Base-by-base conservation (phyloP, 495 filamentous ascomycete genomes). In the Aspergillus diversus region DNA sequence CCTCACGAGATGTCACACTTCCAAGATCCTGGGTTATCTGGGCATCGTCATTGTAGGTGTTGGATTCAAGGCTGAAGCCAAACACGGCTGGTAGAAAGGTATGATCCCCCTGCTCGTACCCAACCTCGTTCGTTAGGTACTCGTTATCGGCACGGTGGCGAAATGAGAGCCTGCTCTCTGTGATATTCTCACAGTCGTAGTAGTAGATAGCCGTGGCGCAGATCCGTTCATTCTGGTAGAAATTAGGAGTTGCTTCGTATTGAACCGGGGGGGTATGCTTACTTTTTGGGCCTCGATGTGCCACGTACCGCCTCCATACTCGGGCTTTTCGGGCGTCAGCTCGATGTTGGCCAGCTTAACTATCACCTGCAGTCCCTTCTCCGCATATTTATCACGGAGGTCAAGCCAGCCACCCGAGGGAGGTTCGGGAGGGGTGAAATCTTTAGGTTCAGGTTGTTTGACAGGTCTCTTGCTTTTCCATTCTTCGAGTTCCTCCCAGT, bases 281-380 rank as follows among this genome's bases (percentile, higher is more conserved):
- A 63, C 60, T 43, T 62, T 27, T 37, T 16, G 68, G 5, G 82
- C 83, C 61, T 85, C 82, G 34, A 84, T 63, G 63, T 85, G 82
- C 79, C 82, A 83, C 7, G 67, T 63, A n/a, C 79, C 77, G 3
- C 77, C 79, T 3, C 67, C 63, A 50, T 81, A 84, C 8, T 64
- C 59, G 0, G 83, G 80, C 13, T 82, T 78, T 49, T 83, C 81
- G 0, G 87, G 86, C 2, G 79, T 84, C 7, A 89, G 71, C 15
- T 86, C 64, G 55, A 89, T 87, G 61, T 81, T 83, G 6, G 81
- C 79, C 1, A 89, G 69, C 63, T 88, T 87, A 57, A 87, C 77
- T 33, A 88, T 85, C 5, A 89, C 73, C 59, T 89, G 86, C 0
- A 89, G 67, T 0, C 81, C 82, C 0, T 63, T 33, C 21, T 66